These are phyloP conservation scores for Durotheca rogersii DNA, from an alignment of 495 filamentous ascomycete species.

Conservation along the genomic window DNA sequence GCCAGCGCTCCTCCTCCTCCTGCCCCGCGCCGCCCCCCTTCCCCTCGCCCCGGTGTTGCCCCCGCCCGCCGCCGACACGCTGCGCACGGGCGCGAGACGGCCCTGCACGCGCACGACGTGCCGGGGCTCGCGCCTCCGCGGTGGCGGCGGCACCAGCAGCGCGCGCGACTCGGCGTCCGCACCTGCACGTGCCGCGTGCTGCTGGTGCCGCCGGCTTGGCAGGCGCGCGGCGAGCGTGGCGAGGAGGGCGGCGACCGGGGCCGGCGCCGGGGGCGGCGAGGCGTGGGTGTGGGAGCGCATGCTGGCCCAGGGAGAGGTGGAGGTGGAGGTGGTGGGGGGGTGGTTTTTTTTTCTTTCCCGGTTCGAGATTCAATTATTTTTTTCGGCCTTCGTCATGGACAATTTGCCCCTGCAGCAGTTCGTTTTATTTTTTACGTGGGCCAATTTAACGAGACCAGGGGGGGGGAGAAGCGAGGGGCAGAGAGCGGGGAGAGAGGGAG, in stretches of 20 bases:
- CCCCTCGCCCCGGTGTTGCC: too few species aligned
- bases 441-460: too few species aligned
- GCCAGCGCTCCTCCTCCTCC: too few species aligned
- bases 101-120: conserved; percentile 43
- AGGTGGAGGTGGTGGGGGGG: background rate
- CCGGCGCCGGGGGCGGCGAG: conserved; percentile 37
- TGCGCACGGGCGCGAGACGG: conserved; percentile 37
- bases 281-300: conserved; percentile 44
- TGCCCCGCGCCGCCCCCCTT: too few species aligned
- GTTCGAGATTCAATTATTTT: too few species aligned
- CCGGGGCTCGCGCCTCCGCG: conserved; percentile 26
- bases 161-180: conserved; percentile 47
- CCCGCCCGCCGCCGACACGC: conserved; percentile 33
- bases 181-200: conserved; percentile 42
- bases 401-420: too few species aligned
- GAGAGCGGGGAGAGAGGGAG: background rate
- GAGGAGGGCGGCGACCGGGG: conserved; percentile 43
- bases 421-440: too few species aligned
- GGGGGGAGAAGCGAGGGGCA: background rate
- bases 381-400: too few species aligned
- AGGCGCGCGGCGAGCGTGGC: conserved; percentile 49
- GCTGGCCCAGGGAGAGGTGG: background rate
- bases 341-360: too few species aligned
- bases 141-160: conserved; percentile 39
- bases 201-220: conserved; percentile 45